These are phyloP conservation scores for Scedosporium dehoogii DNA, from an alignment of 2,329 filamentous ascomycete genomes.

Conservation along the genomic window DNA sequence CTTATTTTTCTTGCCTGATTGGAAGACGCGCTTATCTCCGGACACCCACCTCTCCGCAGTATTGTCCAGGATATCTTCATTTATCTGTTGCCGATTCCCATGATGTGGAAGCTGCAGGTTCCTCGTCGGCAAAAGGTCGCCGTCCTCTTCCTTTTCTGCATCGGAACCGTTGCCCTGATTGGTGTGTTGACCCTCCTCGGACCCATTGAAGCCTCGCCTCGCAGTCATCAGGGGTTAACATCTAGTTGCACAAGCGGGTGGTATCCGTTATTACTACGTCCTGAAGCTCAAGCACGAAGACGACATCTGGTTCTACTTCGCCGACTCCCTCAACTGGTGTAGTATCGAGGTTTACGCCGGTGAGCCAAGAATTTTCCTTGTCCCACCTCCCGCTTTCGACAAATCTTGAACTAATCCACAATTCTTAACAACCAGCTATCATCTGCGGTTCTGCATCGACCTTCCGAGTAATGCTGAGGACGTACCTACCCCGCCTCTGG, in stretches of 20 bases:
- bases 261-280: not conserved
- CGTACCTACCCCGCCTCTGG: not conserved
- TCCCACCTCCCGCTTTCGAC: too few relatives aligned
- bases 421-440: not conserved
- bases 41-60: not conserved
- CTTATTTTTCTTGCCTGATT: not conserved
- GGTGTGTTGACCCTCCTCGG: not conserved
- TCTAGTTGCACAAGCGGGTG: not conserved
- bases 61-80: not conserved
- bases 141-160: not conserved
- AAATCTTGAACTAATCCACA: not conserved
- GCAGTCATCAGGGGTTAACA: not conserved
- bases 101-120: not conserved
- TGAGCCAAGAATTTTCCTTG: too few relatives aligned
- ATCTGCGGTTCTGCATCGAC: not conserved
- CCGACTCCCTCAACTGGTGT: not conserved
- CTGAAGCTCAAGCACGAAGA: not conserved
- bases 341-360: not conserved
- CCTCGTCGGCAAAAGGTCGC: not conserved
- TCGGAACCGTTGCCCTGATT: not conserved
- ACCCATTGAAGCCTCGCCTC: not conserved
- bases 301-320: not conserved
- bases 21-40: not conserved
- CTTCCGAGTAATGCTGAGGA: not conserved
- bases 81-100: not conserved